Base-by-base conservation (phyloP, 2,329 filamentous ascomycete species). In the Diaporthe ilicicola region DNA sequence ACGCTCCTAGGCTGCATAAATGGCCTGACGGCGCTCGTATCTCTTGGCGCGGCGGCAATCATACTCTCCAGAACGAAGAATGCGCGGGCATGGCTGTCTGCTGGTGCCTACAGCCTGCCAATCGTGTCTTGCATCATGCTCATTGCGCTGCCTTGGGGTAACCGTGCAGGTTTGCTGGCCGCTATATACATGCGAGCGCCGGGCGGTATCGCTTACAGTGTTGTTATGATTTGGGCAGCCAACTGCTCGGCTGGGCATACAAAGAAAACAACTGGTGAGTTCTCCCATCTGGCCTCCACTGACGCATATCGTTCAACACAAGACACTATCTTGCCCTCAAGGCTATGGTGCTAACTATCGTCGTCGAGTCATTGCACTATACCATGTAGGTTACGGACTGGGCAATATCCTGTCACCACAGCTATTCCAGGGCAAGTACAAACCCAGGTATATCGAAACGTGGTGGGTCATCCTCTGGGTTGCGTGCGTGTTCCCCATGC, bases 171-270 rank as follows among this genome's bases (percentile, higher is more conserved):
- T 2, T 76, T 82, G 1, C 64, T 80, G 10, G 75, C 77, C 1
- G 81, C 79, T 1, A 82, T 82, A 55, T 83, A 81, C 77, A 80
- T 82, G 53, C 77, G 80, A 5, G 79, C 79, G 1, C 80, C 80
- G 2, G 77, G 74, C 1, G 81, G 81, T 0, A 80, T 82, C 39
- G 78, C 79, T 3, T 82, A 82, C 66, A 78, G 78, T 5, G 78
- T 82, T 22, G 80, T 82, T 4, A 82, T 82, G 81, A 78, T 81
- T 6, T 81, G 79, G 79, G 80, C 79, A 27, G 79, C 79, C 4
- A 81, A 81, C 71, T 78, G 77, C 44, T 79, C 78, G 1, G 79
- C 79, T 1, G 79, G 81, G 2, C 80, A 81, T 69, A 82, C 81
- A 1, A 83, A 82, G 74, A 82, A 82, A 74, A 82, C 81, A 2